phyloP scores from a whole-genome alignment of 1,284 basidiomycete genomes.

The Fomitiporia mediterranea region DNA sequence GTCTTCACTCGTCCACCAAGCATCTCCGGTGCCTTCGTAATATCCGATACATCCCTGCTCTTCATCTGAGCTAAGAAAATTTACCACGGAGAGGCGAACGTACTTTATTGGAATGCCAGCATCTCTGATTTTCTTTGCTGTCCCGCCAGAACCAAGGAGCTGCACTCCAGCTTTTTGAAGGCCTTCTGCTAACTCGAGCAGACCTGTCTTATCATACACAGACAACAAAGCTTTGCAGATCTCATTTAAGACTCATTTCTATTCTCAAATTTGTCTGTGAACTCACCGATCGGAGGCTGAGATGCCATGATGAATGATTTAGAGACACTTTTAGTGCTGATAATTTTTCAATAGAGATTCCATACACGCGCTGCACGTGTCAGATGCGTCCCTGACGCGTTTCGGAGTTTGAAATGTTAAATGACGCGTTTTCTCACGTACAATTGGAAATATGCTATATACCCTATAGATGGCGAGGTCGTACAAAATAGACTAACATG shows the following conservation, averaged over 20 bases:
- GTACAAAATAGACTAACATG: too few species aligned
- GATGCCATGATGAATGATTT: not conserved
- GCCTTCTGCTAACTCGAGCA: constrained; percentile 85
- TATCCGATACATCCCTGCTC: constrained; percentile 90
- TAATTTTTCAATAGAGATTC: not conserved
- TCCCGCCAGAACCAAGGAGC: constrained; percentile 93
- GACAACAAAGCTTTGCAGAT: constrained; percentile 74
- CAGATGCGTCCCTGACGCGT: not conserved
- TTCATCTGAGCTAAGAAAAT: not conserved
- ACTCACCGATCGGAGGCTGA: constrained; percentile 15
- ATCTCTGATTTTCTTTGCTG: constrained; percentile 96
- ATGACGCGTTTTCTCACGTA: not conserved
- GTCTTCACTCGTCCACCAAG: constrained; percentile 98
- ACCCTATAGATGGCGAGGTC: too few species aligned
- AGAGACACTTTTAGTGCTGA: not conserved
- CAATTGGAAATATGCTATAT: not conserved
- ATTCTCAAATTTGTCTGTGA: not conserved
- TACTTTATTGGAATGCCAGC: constrained; percentile 89
- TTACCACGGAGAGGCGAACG: constrained; percentile 30
- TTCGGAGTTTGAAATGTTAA: not conserved
- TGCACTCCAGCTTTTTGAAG: constrained; percentile 81
- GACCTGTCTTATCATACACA: constrained; percentile 94
- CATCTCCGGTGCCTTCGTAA: constrained; percentile 99
- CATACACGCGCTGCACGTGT: not conserved
- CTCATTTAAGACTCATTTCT: not conserved